A percentile compares a stretch with the other conserved stretches of the same genome.
Conservation (phyloP, 2,329 filamentous ascomycete species). For the Penicillium sp. region DNA sequence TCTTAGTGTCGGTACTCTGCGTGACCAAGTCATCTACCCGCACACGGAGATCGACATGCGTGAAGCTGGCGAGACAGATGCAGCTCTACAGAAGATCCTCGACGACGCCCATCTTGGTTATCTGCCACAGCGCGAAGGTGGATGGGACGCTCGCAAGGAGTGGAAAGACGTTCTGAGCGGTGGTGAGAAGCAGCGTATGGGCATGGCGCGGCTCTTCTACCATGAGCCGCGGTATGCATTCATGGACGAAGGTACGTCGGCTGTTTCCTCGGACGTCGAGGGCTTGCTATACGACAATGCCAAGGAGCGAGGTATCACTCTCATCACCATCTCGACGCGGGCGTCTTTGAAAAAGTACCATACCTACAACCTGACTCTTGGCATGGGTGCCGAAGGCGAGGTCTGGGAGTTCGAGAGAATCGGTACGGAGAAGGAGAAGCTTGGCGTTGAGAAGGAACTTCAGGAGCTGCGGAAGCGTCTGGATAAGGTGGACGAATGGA, state of each 20-base stretch:
- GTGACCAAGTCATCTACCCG: conserved; percentile 96
- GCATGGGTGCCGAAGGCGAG: conserved; percentile 68
- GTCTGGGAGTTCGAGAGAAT: conserved; percentile 91
- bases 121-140: conserved; percentile 80
- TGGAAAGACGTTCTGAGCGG: conserved; percentile 98
- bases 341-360: conserved; percentile 94
- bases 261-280: conserved; percentile 89
- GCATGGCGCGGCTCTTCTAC: conserved; percentile 79
- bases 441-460: conserved; percentile 83
- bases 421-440: conserved; percentile 85
- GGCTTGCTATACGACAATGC: conserved; percentile 85
- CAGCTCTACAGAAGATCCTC: conserved; percentile 66
- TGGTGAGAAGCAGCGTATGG: conserved; percentile 94
- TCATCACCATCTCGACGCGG: conserved; percentile 92
- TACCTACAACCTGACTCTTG: conserved; percentile 78
- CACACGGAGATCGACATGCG: conserved; percentile 93
- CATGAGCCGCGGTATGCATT: conserved; percentile 92
- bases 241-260: conserved; percentile 89
- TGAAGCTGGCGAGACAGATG: conserved; percentile 65
- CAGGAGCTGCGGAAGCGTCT: conserved; percentile 72
- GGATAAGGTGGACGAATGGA: conserved; percentile 74
- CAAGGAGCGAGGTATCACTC: conserved; percentile 85
- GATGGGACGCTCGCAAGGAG: conserved; percentile 92
- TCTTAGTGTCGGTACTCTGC: conserved; percentile 78
- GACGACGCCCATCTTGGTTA: conserved; percentile 82